Evolutionary conservation across 2,329 filamentous ascomycete genomes (phyloP).

Genomic region (Aspergillus spinulosporus): DNA sequence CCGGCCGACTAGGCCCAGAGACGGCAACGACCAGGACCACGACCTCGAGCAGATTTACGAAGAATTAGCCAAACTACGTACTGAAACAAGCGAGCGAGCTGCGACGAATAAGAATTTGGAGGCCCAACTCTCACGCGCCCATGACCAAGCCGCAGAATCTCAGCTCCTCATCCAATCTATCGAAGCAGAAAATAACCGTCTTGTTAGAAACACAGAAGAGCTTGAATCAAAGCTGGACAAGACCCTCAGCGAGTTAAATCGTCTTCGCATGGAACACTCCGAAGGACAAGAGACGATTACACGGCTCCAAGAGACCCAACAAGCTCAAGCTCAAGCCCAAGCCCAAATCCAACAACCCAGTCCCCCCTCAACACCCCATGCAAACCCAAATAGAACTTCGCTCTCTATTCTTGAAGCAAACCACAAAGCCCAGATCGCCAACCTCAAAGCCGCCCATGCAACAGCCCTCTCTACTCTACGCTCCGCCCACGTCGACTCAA

Average conservation of each 20-base stretch:
- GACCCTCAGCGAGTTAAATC: conserved; percentile 33
- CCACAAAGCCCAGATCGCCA: conserved; percentile 39
- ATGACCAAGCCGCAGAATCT: conserved; percentile 40
- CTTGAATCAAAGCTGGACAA: conserved; percentile 35
- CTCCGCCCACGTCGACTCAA: conserved; percentile 39
- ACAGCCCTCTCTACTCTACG: conserved; percentile 40
- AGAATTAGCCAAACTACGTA: conserved; percentile 32
- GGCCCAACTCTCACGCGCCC: conserved; percentile 37
- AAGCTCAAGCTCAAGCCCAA: conserved; percentile 12
- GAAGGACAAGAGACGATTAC: conserved; percentile 33
- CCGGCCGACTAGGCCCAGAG: conserved; percentile 23
- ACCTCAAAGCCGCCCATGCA: conserved; percentile 39
- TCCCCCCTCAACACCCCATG: conserved; percentile 32
- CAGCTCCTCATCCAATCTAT: conserved; percentile 39
- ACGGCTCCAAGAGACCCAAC: conserved; percentile 30
- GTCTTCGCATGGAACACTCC: conserved; percentile 34
- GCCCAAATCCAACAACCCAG: conserved; percentile 29
- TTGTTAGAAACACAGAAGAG: conserved; percentile 37
- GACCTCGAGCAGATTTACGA: conserved; percentile 25
- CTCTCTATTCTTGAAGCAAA: conserved; percentile 30
- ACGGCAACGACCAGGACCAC: conserved; percentile 15
- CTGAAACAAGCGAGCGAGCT: conserved; percentile 32
- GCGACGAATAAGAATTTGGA: conserved; percentile 34
- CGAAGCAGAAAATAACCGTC: conserved; percentile 41
- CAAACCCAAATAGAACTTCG: conserved; percentile 14